Base-by-base conservation (phyloP, 1,284 basidiomycete species). In the Irpex lacteus region DNA sequence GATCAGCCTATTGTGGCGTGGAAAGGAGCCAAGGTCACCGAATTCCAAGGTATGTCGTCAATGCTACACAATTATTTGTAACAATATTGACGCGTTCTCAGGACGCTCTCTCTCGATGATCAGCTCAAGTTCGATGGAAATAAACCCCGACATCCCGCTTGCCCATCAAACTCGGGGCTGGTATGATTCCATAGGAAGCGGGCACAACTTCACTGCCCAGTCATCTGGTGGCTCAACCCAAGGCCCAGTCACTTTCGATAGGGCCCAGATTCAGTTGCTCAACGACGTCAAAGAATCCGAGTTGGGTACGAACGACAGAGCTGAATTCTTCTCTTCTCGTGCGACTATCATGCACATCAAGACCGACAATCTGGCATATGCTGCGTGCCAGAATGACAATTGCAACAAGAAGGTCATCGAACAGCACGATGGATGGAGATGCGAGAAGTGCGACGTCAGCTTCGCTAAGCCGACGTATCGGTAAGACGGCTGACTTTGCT, bases 331-430 rank as follows among this genome's bases (percentile, higher is more conserved):
- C 77, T 91, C 88, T 1, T 80, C 84, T 8, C 86, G 91, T 52
- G 96, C 92, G 5, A 96, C 94, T 0, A 83, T 98, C 65, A 89
- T 95, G 79, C 96, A 95, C 74, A 89, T 99, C 82, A 96, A 92
- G 78, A 75, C 81, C 49, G 96, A 98, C 54, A 94, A 87, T 65
- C 83, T 98, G 59, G 88, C 87, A 38, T 99, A 99, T 76, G 91
- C 97, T 13, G 96, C 94, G 4, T 99, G 98, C 75, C 90, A 89
- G 9, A 87, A 84, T 49, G 82, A 88, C 15, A 83, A 82, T 2
- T 99, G 97, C 78, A 94, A 87, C 79, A 99, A 98, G 82, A 99
- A 99, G 78, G 92, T 98, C 2, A 79, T 85, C 0, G 84, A 92
- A 64, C 80, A 85, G 44, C 84, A 83, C 37, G 84, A 84, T 56